Base-by-base conservation (phyloP, 148 eudicot genomes). In the Camellia sinensis region DNA sequence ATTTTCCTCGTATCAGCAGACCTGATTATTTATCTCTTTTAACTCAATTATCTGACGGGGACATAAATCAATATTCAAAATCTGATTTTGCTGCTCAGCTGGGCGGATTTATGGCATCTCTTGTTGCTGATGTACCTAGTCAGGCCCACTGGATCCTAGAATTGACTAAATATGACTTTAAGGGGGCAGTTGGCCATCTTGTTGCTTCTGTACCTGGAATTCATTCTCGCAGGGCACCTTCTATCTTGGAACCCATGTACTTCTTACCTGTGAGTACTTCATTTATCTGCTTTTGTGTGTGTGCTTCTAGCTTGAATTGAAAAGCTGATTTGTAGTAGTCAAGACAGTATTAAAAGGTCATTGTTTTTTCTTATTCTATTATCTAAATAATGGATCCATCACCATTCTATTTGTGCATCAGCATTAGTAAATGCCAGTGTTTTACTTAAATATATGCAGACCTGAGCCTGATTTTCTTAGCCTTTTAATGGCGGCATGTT, bases 21-120 rank as follows among this genome's bases (percentile, higher is more conserved):
- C 95, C 92, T 73, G 90, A 91, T 74, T 87, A 83, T 78, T 65
- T 83, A 59, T 80, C 94, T 74, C 91, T 95, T 80, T 92, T 95
- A 78, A 76, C 85, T 22, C 90, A 79, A 77, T 69, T 80, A 79
- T 71, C 84, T 74, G 75, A 81, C 46, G 88, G 70, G 45, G 82
- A 82, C 74, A 19, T 41, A 66, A 78, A 87, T 83, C 60, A 77
- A 79, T 80, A 71, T 61, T 74, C 84, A 60, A 82, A 80, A 74
- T 89, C 95, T 67, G 97, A 95, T 86, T 95, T 95, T 91, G 94
- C 91, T 90, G 94, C 98, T 81, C 98, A 95, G 87, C 79, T 95
- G 82, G 97, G 94, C 67, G 97, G 97, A 83, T 95, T 92, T 80
- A 87, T 95, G 90, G 92, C 97, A 74, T 80, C 86, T 77, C 89